These are phyloP conservation scores for Fusarium camptoceras DNA, from an alignment of 2,329 filamentous ascomycete genomes.

Conservation along the genomic window DNA sequence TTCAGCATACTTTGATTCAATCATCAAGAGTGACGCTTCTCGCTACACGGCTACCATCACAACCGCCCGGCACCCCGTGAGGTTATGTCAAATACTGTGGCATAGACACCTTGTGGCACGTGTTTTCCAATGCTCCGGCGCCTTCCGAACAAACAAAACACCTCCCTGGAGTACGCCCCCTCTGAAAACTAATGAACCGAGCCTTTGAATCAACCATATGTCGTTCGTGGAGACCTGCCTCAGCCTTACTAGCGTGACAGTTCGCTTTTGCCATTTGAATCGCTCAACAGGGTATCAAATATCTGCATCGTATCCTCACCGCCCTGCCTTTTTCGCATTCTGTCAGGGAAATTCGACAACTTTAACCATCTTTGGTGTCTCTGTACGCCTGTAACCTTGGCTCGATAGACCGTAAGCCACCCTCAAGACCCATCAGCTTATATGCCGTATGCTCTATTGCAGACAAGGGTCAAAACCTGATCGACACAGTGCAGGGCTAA, in stretches of 20 bases:
- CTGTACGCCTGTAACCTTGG: constrained; percentile 10
- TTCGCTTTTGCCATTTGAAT: constrained; percentile 26
- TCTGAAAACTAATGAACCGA: constrained; percentile 37
- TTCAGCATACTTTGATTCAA: not conserved
- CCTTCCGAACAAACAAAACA: constrained; percentile 23
- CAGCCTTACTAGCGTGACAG: constrained; percentile 7
- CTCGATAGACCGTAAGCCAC: constrained; percentile 16
- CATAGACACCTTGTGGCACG: constrained; percentile 17
- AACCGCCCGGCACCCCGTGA: not conserved
- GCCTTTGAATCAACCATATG: not conserved
- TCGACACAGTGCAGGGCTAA: constrained; percentile 34
- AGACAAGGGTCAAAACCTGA: constrained; percentile 19
- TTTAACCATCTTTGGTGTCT: constrained; percentile 7
- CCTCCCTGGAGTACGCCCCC: constrained; percentile 28
- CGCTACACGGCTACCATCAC: not conserved
- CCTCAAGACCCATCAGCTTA: constrained; percentile 6
- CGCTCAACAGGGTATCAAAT: constrained; percentile 29
- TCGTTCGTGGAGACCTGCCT: not conserved
- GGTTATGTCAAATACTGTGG: constrained; percentile 2
- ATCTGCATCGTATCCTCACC: constrained; percentile 26
- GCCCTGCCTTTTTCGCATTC: not conserved
- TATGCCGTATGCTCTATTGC: constrained; percentile 22
- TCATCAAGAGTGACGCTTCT: constrained; percentile 6
- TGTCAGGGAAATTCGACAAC: constrained; percentile 1
- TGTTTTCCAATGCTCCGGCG: constrained; percentile 39